Percentiles rank a stretch among this genome's conserved stretches.
Conservation (phyloP, 768 basidiomycete species). For the Polyporus arcularius region DNA sequence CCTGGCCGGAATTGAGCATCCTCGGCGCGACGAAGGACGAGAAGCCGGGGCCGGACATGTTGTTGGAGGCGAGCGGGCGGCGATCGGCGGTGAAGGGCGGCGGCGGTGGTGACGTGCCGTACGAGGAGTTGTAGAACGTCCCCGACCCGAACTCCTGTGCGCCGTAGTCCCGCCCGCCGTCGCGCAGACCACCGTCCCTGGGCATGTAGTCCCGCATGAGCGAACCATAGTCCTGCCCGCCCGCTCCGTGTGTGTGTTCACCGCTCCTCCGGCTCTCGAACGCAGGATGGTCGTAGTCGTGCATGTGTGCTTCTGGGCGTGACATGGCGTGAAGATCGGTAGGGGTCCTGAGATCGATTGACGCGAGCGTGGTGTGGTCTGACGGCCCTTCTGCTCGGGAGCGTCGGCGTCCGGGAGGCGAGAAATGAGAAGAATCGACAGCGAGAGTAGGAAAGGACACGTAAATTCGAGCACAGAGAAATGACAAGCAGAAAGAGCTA, state of each 20-base stretch:
- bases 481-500: slow-evolving; percentile 31
- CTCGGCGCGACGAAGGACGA: slow-evolving; percentile 26
- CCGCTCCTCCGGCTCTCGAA: slow-evolving; percentile 23
- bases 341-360: slow-evolving; percentile 22
- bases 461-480: slow-evolving; percentile 21
- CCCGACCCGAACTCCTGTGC: slow-evolving; percentile 14
- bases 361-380: slow-evolving; percentile 12
- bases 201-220: slow-evolving; percentile 15
- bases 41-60: slow-evolving; percentile 21
- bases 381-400: slow-evolving; percentile 12
- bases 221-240: slow-evolving; percentile 14
- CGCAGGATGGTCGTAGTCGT: slow-evolving; percentile 24
- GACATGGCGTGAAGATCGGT: slow-evolving; percentile 30
- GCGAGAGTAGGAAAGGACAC: slow-evolving; percentile 22
- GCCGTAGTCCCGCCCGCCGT: slow-evolving; percentile 17
- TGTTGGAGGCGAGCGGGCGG: slow-evolving; percentile 15
- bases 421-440: slow-evolving; percentile 24
- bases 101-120: slow-evolving; percentile 25
- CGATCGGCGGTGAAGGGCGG: slow-evolving; percentile 25
- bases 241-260: slow-evolving; percentile 2
- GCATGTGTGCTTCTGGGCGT: slow-evolving; percentile 28
- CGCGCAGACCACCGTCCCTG: slow-evolving; percentile 19
- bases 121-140: slow-evolving; percentile 20
- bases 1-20: slow-evolving; percentile 22
- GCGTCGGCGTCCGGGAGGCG: slow-evolving; percentile 11